These are phyloP conservation scores for Monosporascus cannonballus DNA, from an alignment of 2,329 filamentous ascomycete species.

Conservation along the genomic window DNA sequence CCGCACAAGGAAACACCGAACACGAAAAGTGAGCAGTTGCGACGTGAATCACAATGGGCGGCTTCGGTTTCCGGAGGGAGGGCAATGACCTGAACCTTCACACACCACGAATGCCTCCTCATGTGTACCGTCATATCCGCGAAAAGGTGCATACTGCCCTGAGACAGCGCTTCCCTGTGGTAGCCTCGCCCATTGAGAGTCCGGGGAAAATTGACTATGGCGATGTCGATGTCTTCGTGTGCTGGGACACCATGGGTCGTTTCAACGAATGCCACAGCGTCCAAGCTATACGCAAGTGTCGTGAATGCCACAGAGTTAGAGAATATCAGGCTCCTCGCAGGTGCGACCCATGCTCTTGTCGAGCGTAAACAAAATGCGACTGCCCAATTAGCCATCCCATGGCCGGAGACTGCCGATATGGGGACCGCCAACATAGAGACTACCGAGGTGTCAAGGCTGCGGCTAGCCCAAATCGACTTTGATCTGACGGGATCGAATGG, in stretches of 20 bases:
- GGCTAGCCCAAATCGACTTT: background rate
- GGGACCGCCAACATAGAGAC: background rate
- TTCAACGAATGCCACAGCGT: background rate
- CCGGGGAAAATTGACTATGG: conserved; percentile 1
- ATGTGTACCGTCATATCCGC: background rate
- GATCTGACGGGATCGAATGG: background rate
- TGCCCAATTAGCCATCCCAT: background rate
- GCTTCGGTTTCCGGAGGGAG: background rate
- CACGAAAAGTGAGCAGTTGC: background rate
- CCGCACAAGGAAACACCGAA: background rate
- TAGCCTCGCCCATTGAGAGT: conserved; percentile 1
- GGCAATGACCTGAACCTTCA: background rate
- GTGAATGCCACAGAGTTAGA: background rate
- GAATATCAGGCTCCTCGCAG: background rate
- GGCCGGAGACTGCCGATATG: background rate
- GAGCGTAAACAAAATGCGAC: background rate
- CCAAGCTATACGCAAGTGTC: background rate
- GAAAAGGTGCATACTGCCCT: background rate
- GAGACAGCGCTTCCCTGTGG: conserved; percentile 1
- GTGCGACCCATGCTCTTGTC: background rate
- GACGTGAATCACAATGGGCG: background rate
- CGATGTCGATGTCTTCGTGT: conserved; percentile 2
- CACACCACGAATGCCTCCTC: conserved; percentile 2
- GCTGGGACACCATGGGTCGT: background rate
- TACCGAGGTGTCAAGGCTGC: background rate